A percentile compares a stretch with the other conserved stretches of the same genome.
phyloP scores from a whole-genome alignment of 2,329 filamentous ascomycete species.

The Colletotrichum godetiae region DNA sequence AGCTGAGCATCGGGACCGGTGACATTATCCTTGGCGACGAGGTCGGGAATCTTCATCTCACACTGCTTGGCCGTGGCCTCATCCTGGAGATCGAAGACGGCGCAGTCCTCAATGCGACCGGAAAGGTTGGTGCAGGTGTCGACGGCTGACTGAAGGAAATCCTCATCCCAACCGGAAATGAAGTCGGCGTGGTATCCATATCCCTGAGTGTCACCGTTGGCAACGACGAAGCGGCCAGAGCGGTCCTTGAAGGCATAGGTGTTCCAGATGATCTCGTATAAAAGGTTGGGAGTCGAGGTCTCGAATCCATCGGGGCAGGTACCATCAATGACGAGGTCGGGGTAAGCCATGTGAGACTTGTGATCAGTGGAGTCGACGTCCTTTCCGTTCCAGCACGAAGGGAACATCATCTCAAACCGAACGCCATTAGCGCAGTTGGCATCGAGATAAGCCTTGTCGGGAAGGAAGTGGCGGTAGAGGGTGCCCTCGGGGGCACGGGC shows the following conservation, averaged over 20 bases:
- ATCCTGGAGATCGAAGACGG: slow-evolving; percentile 77
- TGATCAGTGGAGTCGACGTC: slow-evolving; percentile 66
- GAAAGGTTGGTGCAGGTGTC: slow-evolving; percentile 78
- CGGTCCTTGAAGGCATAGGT: slow-evolving; percentile 73
- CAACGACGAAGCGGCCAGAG: slow-evolving; percentile 77
- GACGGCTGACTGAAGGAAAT: slow-evolving; percentile 78
- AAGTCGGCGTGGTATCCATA: slow-evolving; percentile 85
- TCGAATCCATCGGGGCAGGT: slow-evolving; percentile 77
- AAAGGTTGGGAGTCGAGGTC: slow-evolving; percentile 77
- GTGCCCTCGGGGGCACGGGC: slow-evolving; percentile 72
- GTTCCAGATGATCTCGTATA: slow-evolving; percentile 89
- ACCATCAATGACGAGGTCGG: slow-evolving; percentile 80
- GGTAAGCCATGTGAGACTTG: slow-evolving; percentile 80
- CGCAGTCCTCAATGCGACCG: slow-evolving; percentile 79
- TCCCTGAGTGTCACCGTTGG: slow-evolving; percentile 82
- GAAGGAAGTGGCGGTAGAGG: slow-evolving; percentile 84
- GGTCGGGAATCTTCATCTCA: slow-evolving; percentile 67
- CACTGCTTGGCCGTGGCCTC: slow-evolving; percentile 70
- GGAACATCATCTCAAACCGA: slow-evolving; percentile 87
- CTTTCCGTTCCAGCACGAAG: slow-evolving; percentile 87
- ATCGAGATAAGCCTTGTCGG: slow-evolving; percentile 83
- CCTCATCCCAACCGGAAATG: slow-evolving; percentile 79
- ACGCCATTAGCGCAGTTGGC: slow-evolving; percentile 84
- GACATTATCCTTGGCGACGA: slow-evolving; percentile 70
- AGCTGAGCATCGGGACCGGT: slow-evolving; percentile 66